Conservation (phyloP, 1,139 yeast species). For the Trichomonascaceae sp. region DNA sequence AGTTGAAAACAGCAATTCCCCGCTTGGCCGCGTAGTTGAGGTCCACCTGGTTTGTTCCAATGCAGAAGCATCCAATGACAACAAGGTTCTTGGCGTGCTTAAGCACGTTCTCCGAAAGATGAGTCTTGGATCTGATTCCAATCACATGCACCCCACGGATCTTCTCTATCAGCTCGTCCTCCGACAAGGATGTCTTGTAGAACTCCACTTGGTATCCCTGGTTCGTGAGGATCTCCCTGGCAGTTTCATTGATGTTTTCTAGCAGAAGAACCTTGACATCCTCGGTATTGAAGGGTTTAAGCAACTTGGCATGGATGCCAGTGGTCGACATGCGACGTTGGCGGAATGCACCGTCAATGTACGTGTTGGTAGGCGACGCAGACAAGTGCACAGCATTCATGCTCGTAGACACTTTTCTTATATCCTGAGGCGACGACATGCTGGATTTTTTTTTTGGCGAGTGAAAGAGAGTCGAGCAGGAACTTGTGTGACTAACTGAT, state of each 20-base stretch:
- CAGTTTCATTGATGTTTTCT: conserved; percentile 90
- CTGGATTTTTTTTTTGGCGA: too few species aligned
- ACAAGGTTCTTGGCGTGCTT: conserved; percentile 81
- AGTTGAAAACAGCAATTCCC: conserved; percentile 95
- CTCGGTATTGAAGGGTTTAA: conserved; percentile 82
- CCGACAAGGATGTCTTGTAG: conserved; percentile 78
- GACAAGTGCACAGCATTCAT: conserved; percentile 38
- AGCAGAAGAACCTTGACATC: conserved; percentile 82
- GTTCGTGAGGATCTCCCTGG: conserved; percentile 65
- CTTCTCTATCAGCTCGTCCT: conserved; percentile 88
- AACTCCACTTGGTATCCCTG: conserved; percentile 98
- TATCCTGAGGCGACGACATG: conserved; percentile 66
- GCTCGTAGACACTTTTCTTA: conserved; percentile 34
- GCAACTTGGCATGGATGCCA: conserved; percentile 34
- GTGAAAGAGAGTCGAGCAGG: too few species aligned
- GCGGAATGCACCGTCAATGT: conserved; percentile 6
- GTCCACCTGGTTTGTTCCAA: conserved; percentile 97
- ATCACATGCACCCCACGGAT: conserved; percentile 89
- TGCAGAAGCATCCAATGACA: conserved; percentile 95
- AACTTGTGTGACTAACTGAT: too few species aligned
- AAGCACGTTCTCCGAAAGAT: conserved; percentile 64
- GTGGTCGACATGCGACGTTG: conserved; percentile 28
- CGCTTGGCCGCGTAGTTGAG: conserved; percentile 80
- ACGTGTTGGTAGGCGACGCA: conserved; percentile 30
- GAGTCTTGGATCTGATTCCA: conserved; percentile 96